A percentile compares a stretch with the other conserved stretches of the same genome.
Conservation (phyloP, 2,329 filamentous ascomycete genomes). For the Exutisphaerella laricina region DNA sequence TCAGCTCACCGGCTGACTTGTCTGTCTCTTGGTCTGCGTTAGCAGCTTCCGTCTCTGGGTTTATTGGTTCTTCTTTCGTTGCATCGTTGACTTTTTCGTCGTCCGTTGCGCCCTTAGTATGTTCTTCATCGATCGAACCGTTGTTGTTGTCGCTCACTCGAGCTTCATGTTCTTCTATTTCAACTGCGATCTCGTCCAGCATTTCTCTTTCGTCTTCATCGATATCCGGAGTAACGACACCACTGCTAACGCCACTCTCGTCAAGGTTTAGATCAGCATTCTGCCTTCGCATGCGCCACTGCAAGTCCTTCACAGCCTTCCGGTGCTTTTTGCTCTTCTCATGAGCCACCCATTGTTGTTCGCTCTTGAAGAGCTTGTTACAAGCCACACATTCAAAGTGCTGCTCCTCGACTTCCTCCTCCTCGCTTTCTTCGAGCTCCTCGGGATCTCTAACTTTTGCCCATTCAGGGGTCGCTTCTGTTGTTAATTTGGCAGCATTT, state of each 20-base stretch:
- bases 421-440: constrained; percentile 47
- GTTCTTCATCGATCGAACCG: constrained; percentile 4
- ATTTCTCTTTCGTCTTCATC: constrained; percentile 30
- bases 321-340: constrained; percentile 95
- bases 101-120: not conserved
- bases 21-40: not conserved
- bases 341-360: constrained; percentile 84
- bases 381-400: constrained; percentile 60
- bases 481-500: constrained; percentile 67
- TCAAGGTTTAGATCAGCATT: constrained; percentile 55
- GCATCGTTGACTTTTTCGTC: constrained; percentile 8
- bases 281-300: constrained; percentile 76
- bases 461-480: constrained; percentile 67
- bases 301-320: constrained; percentile 76
- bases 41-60: not conserved
- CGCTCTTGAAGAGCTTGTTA: constrained; percentile 71
- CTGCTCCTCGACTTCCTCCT: constrained; percentile 46
- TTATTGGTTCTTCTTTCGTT: not conserved
- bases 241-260: constrained; percentile 31
- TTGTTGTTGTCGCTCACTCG: constrained; percentile 4
- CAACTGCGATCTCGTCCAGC: constrained; percentile 21
- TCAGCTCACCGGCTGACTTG: constrained; percentile 1
- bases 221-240: constrained; percentile 28
- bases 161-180: constrained; percentile 21
- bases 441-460: constrained; percentile 54